Conservation (phyloP, 2,329 filamentous ascomycete species). For the Paecilomyces niveus region DNA sequence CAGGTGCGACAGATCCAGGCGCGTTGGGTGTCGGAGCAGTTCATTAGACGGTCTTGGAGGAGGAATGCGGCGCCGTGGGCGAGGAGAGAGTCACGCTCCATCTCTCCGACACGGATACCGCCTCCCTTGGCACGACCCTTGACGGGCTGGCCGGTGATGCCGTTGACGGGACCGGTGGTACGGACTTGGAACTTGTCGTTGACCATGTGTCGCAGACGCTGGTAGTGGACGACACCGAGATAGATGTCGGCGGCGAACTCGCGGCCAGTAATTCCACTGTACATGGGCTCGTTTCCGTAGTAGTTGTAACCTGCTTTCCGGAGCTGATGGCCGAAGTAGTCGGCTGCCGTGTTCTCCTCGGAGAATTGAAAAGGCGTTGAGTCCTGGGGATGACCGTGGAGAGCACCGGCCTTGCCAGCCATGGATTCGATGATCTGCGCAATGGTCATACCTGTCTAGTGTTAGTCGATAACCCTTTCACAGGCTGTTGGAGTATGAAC, state of each 20-base stretch:
- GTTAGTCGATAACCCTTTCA: conserved; percentile 2
- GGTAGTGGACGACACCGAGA: conserved; percentile 95
- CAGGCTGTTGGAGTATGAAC: background rate
- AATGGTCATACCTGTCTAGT: conserved; percentile 69
- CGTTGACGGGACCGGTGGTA: conserved; percentile 87
- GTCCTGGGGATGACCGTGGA: conserved; percentile 94
- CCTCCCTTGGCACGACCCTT: conserved; percentile 94
- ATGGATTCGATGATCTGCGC: conserved; percentile 98
- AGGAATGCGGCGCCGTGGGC: conserved; percentile 94
- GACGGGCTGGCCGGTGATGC: conserved; percentile 89
- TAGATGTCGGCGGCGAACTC: conserved; percentile 95
- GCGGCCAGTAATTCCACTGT: conserved; percentile 91
- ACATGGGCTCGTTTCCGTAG: conserved; percentile 97
- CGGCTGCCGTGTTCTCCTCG: conserved; percentile 82
- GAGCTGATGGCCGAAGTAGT: conserved; percentile 94
- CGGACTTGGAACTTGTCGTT: conserved; percentile 99
- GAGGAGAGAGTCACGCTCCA: conserved; percentile 93
- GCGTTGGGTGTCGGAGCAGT: conserved; percentile 89
- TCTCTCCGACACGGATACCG: conserved; percentile 98
- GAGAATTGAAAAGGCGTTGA: conserved; percentile 92
- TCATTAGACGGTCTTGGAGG: conserved; percentile 89
- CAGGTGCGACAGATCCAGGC: conserved; percentile 86
- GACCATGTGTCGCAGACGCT: conserved; percentile 97
- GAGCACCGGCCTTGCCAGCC: conserved; percentile 85
- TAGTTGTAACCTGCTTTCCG: conserved; percentile 96